Evolutionary conservation across 2,329 filamentous ascomycete species (phyloP), one percentile per base, ranked within the genome.

Genomic region (Nothophaeocryptopus gaeumannii): DNA sequence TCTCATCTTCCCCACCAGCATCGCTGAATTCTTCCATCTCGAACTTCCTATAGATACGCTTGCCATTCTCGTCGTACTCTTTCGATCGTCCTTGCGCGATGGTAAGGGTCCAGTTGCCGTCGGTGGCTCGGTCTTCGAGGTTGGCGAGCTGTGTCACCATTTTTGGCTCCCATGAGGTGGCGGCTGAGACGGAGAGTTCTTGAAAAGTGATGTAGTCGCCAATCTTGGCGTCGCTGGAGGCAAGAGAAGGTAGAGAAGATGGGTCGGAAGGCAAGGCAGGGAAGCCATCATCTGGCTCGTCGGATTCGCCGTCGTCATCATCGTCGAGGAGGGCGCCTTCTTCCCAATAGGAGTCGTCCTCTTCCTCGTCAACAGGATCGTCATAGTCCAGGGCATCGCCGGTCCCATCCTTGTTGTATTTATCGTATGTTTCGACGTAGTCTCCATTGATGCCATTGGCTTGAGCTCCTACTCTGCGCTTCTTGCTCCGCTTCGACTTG

Each of bases 11-110:
- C 11, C 77, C 76, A 1, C 70, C 72, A 0, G 80, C 79, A 10
- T 81, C 82, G 9, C 82, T 80, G 5, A 83, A 78, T 7, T 65
- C 64, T 9, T 80, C 80, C 59, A 83, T 83, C 61, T 95, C 89
- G 57, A 95, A 93, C 50, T 84, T 87, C 54, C 79, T 83, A 60
- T 92, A 95, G 8, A 89, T 70, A 8, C 89, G 79, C 54, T 86
- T 76, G 0, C 89, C 89, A 0, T 86, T 84, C 34, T 82, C 77
- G 58, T 92, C 83, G 61, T 80, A 84, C 55, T 83, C 66, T 46
- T 80, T 77, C 5, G 77, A 69, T 26, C 87, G 80, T 54, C 78
- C 78, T 15, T 47, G 42, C 2, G 89, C 88, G 2, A 95, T 76
- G 9, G 78, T 73, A 12, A 95, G 65, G 8, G 35, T 55, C 58